A percentile compares a stretch with the other conserved stretches of the same genome.
Evolutionary conservation across 352 stramenopile genomes (phyloP).

Genomic region (Phytopythium delawarense): DNA sequence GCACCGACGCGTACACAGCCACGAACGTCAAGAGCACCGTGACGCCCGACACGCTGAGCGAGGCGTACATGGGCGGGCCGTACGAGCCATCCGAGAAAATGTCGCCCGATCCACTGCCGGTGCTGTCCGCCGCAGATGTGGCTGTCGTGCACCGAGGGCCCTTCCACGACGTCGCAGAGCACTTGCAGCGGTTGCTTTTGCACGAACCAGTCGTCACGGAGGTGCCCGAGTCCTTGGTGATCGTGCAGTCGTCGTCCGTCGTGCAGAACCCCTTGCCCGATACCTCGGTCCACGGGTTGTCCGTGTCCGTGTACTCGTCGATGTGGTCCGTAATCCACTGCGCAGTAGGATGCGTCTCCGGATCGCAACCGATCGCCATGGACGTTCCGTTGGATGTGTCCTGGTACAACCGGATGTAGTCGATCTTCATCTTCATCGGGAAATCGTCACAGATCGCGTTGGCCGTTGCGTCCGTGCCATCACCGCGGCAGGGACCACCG

Average conservation of each 20-base stretch:
- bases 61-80: constrained; percentile 23
- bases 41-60: constrained; percentile 16
- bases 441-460: constrained; percentile 59
- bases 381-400: no score
- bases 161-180: constrained; percentile 23
- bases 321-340: constrained; percentile 61
- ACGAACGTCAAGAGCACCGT: constrained; percentile 24
- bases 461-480: constrained; percentile 16
- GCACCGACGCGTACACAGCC: constrained; percentile 17
- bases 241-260: constrained; percentile 40
- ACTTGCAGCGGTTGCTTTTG: constrained; percentile 23
- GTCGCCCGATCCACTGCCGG: constrained; percentile 4
- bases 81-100: constrained; percentile 12
- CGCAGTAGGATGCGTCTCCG: constrained; percentile 44
- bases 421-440: no score
- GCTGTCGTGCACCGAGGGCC: constrained; percentile 28
- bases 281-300: constrained; percentile 35
- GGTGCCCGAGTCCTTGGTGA: constrained; percentile 56
- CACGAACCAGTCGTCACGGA: constrained; percentile 28
- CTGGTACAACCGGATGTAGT: no score
- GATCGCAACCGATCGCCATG: constrained; percentile 59
- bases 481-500: constrained; percentile 23
- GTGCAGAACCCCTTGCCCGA: constrained; percentile 33
- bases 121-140: constrained; percentile 6
- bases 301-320: constrained; percentile 14